These are phyloP conservation scores for Clonostachys solani DNA, from an alignment of 2,329 filamentous ascomycete genomes.

Conservation along the genomic window DNA sequence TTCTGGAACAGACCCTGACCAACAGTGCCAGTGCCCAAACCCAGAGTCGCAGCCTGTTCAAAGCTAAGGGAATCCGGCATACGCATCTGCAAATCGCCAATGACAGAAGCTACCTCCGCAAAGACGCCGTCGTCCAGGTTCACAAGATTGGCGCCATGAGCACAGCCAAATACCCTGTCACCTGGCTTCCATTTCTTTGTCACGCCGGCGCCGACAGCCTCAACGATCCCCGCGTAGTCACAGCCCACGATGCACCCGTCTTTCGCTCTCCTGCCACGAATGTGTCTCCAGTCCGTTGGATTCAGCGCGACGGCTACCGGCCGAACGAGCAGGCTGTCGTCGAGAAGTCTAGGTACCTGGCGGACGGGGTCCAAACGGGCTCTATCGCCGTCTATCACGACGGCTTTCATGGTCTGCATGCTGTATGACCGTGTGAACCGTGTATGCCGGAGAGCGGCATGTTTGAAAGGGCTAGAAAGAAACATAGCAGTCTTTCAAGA, in stretches of 20 bases:
- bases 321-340: constrained; percentile 20
- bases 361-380: too few species aligned
- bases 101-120: constrained; percentile 21
- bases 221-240: constrained; percentile 42
- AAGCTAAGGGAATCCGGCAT: constrained; percentile 38
- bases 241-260: constrained; percentile 24
- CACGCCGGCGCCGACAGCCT: constrained; percentile 15
- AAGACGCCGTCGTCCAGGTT: neutral
- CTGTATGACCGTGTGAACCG: too few species aligned
- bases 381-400: too few species aligned
- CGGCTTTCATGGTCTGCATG: too few species aligned
- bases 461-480: too few species aligned
- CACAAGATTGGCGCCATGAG: constrained; percentile 19
- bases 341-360: constrained; percentile 1
- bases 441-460: too few species aligned
- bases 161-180: constrained; percentile 38
- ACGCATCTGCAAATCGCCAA: constrained; percentile 33
- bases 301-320: constrained; percentile 25
- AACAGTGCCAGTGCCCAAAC: constrained; percentile 34
- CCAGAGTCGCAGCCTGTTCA: constrained; percentile 38
- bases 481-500: too few species aligned
- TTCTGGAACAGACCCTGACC: constrained; percentile 41
- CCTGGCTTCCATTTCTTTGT: constrained; percentile 30
- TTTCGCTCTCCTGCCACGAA: constrained; percentile 8
- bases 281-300: constrained; percentile 25